phyloP scores from a whole-genome alignment of 225 moss, liverwort and hornwort species.

The Sphagnum tenellum region DNA sequence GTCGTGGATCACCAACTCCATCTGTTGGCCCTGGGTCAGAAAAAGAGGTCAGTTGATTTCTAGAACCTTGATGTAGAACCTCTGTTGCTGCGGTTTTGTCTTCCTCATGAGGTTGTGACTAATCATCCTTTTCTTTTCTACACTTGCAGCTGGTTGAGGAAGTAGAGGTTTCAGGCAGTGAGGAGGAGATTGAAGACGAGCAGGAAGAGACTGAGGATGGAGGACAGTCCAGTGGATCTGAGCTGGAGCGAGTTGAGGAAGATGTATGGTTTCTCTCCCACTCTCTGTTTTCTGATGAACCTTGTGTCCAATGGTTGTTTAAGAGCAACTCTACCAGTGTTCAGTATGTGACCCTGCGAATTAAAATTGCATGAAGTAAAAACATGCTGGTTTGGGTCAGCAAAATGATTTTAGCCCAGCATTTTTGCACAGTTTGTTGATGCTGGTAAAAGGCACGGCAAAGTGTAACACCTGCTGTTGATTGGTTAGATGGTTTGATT shows the following conservation, averaged over 20 bases:
- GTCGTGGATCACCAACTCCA: constrained; percentile 23
- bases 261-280: constrained; percentile 17
- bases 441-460: too few species aligned
- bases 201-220: constrained; percentile 53
- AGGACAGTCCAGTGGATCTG: constrained; percentile 39
- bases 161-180: constrained; percentile 35
- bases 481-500: too few species aligned
- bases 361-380: background rate
- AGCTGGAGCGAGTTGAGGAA: constrained; percentile 36
- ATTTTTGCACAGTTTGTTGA: background rate
- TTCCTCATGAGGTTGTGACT: too few species aligned
- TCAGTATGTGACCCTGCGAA: too few species aligned
- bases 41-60: constrained; percentile 28
- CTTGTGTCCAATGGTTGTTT: background rate
- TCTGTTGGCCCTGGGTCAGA: constrained; percentile 22
- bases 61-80: background rate
- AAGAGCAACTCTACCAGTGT: too few species aligned
- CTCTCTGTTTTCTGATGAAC: background rate
- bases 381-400: background rate
- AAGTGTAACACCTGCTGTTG: too few species aligned
- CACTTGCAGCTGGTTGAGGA: constrained; percentile 52
- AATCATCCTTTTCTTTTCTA: background rate
- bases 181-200: constrained; percentile 78
- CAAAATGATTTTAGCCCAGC: background rate
- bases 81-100: too few species aligned